Evolutionary conservation across 371 early-diverging fungal species (phyloP), one percentile per base, ranked within the genome.

Genomic region (Lichtheimia ramosa): DNA sequence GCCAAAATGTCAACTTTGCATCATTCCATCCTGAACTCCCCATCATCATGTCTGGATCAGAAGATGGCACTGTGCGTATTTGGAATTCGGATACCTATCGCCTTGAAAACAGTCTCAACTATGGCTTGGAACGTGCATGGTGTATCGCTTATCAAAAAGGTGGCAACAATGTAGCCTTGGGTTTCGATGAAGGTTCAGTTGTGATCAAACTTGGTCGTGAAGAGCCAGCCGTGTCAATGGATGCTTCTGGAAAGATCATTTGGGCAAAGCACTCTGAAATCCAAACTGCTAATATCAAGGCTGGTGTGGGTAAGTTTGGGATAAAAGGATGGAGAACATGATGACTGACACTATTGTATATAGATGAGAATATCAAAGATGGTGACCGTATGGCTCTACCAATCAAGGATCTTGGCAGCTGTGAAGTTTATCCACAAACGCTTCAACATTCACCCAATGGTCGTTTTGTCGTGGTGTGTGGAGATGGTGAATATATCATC

Each of bases 41-140:
- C 14, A 95, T 98, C 69, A 93, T 99, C 55, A 72, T 99, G 50
- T 93, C 93, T 15, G 97, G 96, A 51, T 91, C 95, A 63, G 99
- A 99, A 75, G 99, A 99, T 76, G 99, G 96, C 54, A 80, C 77
- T 7, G 93, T 99, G 18, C 90, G 94, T 54, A 82, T 99, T 46
- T 99, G 99, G 99, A 96, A 99, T 71, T 88, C 95, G 40, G 93
- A 94, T 70, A 97, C 98, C 1, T 97, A 96, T 64, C 88, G 99
- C 42, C 79, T 96, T 24, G 97, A 96, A 65, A 92, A 95, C 70
- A 94, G 95, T 3, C 82, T 97, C 54, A 98, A 97, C 75, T 97
- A 96, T 75, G 96, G 96, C 3, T 80, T 99, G 70, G 98, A 97
- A 59, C 91, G 98, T 15, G 96, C 94, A 21, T 99, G 99, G 99